Evolutionary conservation across 78 protist genomes (phyloP).

Genomic region (Andalucia godoyi): DNA sequence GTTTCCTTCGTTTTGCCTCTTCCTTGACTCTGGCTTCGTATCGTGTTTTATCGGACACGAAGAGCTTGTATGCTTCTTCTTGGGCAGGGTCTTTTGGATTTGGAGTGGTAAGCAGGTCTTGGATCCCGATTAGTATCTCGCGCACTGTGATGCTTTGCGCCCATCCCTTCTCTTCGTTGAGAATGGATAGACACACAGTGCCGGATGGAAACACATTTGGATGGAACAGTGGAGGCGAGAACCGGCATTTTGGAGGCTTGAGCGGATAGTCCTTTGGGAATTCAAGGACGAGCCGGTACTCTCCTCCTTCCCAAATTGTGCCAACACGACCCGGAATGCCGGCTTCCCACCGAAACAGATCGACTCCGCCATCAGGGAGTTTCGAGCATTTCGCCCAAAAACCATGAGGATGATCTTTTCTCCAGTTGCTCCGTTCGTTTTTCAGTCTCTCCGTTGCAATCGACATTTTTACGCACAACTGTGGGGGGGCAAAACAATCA

Average conservation of each 20-base stretch:
- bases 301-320: constrained; percentile 88
- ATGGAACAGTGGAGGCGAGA: constrained; percentile 40
- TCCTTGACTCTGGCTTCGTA: constrained; percentile 12
- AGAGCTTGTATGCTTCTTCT: constrained; percentile 60
- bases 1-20: too few species aligned
- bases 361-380: constrained; percentile 40
- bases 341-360: constrained; percentile 66
- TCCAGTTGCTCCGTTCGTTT: constrained; percentile 80
- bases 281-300: constrained; percentile 54
- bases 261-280: constrained; percentile 89
- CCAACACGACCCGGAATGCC: constrained; percentile 81
- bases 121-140: constrained; percentile 87
- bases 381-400: constrained; percentile 41
- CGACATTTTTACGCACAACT: neutral
- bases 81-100: constrained; percentile 91
- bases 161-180: constrained; percentile 93
- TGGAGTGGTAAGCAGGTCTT: constrained; percentile 82
- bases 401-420: constrained; percentile 82
- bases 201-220: constrained; percentile 87
- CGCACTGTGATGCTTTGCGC: constrained; percentile 80
- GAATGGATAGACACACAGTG: constrained; percentile 87
- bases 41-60: constrained; percentile 13
- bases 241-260: constrained; percentile 54
- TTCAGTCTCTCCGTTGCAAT: constrained; percentile 58
- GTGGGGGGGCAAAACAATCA: too few species aligned